Evolutionary conservation across 192 early-diverging fungal genomes (phyloP).

Genomic region (Cetraspora pellucida): DNA sequence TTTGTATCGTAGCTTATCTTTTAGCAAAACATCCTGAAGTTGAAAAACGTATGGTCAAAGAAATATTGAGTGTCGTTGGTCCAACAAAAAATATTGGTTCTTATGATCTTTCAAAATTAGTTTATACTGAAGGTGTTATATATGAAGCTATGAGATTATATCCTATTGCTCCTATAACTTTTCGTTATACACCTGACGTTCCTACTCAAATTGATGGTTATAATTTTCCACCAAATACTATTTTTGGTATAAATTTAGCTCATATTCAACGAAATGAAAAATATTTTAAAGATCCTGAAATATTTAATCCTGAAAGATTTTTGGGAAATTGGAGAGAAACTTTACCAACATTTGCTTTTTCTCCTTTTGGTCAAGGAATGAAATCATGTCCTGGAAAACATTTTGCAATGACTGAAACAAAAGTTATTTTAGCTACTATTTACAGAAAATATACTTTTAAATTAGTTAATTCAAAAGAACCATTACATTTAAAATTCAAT

Average conservation of each 20-base stretch:
- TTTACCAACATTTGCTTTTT: constrained; percentile 24
- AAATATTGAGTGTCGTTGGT: constrained; percentile 18
- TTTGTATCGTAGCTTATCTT: constrained; percentile 6
- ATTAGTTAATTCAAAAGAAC: constrained; percentile 25
- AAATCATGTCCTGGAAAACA: constrained; percentile 27
- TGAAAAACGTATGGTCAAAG: constrained; percentile 30
- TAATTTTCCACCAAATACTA: constrained; percentile 41
- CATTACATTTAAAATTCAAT: constrained; percentile 1
- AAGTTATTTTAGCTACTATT: constrained; percentile 27
- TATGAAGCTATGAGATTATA: constrained; percentile 60
- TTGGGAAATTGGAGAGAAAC: constrained; percentile 17
- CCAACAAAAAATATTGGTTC: constrained; percentile 33
- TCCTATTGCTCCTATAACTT: constrained; percentile 44
- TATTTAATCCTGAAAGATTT: constrained; percentile 30
- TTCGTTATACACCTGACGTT: constrained; percentile 42
- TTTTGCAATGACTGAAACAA: constrained; percentile 27
- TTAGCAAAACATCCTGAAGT: constrained; percentile 24
- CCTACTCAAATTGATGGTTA: constrained; percentile 42
- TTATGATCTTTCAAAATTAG: constrained; percentile 51
- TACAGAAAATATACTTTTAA: constrained; percentile 30
- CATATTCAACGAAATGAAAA: constrained; percentile 46
- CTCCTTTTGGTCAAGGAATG: constrained; percentile 31
- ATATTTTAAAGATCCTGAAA: constrained; percentile 23
- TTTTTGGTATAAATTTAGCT: constrained; percentile 44
- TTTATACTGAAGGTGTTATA: constrained; percentile 56